Percentiles rank a stretch among this genome's conserved stretches.
Conservation (phyloP, 2,329 filamentous ascomycete species). For the Phoma herbarum region DNA sequence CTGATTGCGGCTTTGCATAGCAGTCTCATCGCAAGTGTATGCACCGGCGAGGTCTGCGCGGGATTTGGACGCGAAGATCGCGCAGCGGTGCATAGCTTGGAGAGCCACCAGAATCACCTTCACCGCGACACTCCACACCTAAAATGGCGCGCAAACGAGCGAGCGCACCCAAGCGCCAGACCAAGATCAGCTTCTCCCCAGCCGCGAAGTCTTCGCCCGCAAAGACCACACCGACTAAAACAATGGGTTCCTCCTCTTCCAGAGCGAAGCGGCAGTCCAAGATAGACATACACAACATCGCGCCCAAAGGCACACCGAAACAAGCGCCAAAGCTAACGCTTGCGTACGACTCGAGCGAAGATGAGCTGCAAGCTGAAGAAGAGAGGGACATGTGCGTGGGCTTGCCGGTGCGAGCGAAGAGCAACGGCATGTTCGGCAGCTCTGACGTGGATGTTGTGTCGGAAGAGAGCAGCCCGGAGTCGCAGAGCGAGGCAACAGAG, state of each 20-base stretch:
- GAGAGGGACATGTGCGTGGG: constrained; percentile 30
- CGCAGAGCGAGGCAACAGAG: constrained; percentile 26
- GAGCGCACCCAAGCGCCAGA: constrained; percentile 48
- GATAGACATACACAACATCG: constrained; percentile 36
- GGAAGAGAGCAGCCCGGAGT: constrained; percentile 15
- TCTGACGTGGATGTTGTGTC: constrained; percentile 24
- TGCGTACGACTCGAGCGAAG: constrained; percentile 36
- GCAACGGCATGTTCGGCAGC: constrained; percentile 39
- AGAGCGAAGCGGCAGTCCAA: constrained; percentile 32
- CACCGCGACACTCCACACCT: background rate
- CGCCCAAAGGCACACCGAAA: constrained; percentile 36
- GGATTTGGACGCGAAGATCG: background rate
- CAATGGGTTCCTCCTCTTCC: constrained; percentile 38
- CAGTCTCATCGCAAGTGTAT: too few species aligned
- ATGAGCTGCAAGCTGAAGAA: constrained; percentile 31
- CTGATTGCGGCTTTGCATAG: background rate
- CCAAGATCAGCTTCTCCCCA: constrained; percentile 55
- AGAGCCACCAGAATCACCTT: background rate
- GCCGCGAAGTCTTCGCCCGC: constrained; percentile 53
- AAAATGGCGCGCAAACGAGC: constrained; percentile 40
- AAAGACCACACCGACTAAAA: constrained; percentile 26
- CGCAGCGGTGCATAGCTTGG: background rate
- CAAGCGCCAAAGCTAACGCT: constrained; percentile 15
- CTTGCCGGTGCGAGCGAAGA: constrained; percentile 26
- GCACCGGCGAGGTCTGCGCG: background rate